Base-by-base conservation (phyloP, 306 rosid species). In the Gynostemma pentaphyllum region DNA sequence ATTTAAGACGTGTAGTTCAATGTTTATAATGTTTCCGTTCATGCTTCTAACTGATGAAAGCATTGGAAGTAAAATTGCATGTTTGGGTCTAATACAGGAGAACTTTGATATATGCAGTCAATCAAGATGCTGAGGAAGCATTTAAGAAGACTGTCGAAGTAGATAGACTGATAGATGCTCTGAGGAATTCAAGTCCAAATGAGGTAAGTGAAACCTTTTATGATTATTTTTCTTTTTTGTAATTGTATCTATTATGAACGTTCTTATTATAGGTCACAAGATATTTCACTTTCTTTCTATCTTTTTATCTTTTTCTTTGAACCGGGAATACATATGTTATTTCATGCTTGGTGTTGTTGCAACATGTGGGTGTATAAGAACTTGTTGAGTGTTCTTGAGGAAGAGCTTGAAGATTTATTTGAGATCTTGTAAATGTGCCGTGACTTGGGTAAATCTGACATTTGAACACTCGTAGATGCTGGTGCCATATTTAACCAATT, bases 61-160 rank as follows among this genome's bases (percentile, higher is more conserved):
- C 67, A 24, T 72, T 55, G 46, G 74, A 69, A 62, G 81, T 87
- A 74, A 85, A 83, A 28, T 79, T 70, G 82, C 73, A 47, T 78
- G 62, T 85, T 87, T 83, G 83, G 72, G 77, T 87, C 81, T 85
- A 90, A 87, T 81, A 68, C 97, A 87, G 95, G 96, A 82, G 82
- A 87, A 87, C 75, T 91, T 91, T 91, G 78, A 83, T 87, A 73
- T 83, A 82, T 87, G 96, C 88, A 85, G 96, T 78, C 82, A 82
- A 76, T 79, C 89, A 84, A 75, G 96, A 82, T 57, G 81, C 96
- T 1, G 95, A 91, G 71, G 96, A 80, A 64, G 87, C 97, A 70
- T 87, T 91, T 74, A 91, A 82, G 73, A 83, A 83, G 81, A 87
- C 96, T 0, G 96, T 91, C 14, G 96, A 77, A 81, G 79, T 87